A percentile compares a stretch with the other conserved stretches of the same genome.
Conservation (phyloP, 148 eudicot genomes). For the Tetragonia tetragonoides region DNA sequence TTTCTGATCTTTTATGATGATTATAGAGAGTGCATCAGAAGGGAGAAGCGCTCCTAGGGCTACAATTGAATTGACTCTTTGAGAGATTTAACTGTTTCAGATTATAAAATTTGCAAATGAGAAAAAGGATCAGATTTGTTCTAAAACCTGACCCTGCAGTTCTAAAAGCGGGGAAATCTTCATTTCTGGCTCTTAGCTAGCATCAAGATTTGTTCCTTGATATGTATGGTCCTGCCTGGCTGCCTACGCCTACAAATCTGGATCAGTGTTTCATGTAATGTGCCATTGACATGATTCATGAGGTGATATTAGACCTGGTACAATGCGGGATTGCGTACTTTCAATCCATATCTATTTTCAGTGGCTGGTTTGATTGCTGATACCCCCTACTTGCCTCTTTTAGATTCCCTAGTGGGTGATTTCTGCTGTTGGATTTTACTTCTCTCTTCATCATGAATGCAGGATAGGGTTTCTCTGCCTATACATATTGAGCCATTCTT, state of each 20-base stretch:
- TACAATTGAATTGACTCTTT: conserved; percentile 75
- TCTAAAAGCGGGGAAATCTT: conserved; percentile 81
- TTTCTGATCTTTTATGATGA: conserved; percentile 11
- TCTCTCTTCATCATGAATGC: neutral
- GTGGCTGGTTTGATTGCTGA: too few species aligned
- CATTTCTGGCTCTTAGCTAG: conserved; percentile 84
- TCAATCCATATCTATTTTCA: too few species aligned
- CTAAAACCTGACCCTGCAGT: conserved; percentile 43
- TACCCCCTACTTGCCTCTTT: too few species aligned
- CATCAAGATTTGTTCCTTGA: conserved; percentile 61
- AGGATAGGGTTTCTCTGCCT: too few species aligned
- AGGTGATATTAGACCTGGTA: too few species aligned
- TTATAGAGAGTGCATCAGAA: conserved; percentile 57
- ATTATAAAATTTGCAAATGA: conserved; percentile 90
- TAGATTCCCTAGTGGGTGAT: too few species aligned
- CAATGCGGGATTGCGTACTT: too few species aligned
- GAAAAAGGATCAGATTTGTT: conserved; percentile 76
- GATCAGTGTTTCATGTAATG: too few species aligned
- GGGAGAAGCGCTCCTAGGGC: conserved; percentile 69
- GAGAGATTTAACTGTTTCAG: conserved; percentile 80
- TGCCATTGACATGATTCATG: too few species aligned
- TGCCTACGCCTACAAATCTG: too few species aligned
- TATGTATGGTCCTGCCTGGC: too few species aligned
- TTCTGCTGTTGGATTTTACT: neutral
- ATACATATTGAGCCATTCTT: neutral